A percentile compares a stretch with the other conserved stretches of the same genome.
These are phyloP conservation scores for Xerocomus spinulosus DNA, from an alignment of 768 basidiomycete species.

Conservation along the genomic window DNA sequence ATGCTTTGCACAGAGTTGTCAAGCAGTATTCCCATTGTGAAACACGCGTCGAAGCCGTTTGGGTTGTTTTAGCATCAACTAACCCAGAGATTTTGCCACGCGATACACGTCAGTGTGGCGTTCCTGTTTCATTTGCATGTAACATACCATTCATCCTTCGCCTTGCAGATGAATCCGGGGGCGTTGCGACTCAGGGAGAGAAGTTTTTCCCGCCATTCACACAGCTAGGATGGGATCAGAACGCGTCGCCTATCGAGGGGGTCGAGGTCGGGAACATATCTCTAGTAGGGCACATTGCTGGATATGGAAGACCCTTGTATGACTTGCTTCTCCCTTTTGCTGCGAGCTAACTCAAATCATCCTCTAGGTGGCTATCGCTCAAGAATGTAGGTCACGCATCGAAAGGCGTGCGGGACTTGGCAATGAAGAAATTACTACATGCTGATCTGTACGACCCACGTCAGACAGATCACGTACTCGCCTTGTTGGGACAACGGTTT, in stretches of 20 bases:
- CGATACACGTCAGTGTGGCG: not conserved
- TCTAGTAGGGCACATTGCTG: not conserved
- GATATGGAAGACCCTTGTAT: too few relatives aligned
- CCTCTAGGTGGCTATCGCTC: too few relatives aligned
- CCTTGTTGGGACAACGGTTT: not conserved
- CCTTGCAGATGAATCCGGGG: conserved; percentile 9
- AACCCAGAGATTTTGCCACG: conserved; percentile 6
- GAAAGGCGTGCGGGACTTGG: not conserved
- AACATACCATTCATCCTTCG: not conserved
- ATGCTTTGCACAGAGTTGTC: too few relatives aligned
- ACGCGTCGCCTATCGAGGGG: not conserved
- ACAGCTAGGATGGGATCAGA: conserved; percentile 15
- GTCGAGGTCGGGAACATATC: not conserved
- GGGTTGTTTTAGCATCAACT: conserved; percentile 9
- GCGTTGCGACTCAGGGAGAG: not conserved
- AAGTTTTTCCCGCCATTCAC: conserved; percentile 7
- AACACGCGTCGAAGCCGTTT: too few relatives aligned
- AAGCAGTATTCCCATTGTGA: too few relatives aligned
- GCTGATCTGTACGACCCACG: not conserved
- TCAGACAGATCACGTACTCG: not conserved
- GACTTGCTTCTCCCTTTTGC: too few relatives aligned
- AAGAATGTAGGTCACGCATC: too few relatives aligned
- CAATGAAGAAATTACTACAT: not conserved
- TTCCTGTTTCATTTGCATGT: not conserved
- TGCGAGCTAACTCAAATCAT: too few relatives aligned